These are phyloP conservation scores for Cutaneotrichosporon curvatum DNA, from an alignment of 1,284 basidiomycete species.

Conservation along the genomic window DNA sequence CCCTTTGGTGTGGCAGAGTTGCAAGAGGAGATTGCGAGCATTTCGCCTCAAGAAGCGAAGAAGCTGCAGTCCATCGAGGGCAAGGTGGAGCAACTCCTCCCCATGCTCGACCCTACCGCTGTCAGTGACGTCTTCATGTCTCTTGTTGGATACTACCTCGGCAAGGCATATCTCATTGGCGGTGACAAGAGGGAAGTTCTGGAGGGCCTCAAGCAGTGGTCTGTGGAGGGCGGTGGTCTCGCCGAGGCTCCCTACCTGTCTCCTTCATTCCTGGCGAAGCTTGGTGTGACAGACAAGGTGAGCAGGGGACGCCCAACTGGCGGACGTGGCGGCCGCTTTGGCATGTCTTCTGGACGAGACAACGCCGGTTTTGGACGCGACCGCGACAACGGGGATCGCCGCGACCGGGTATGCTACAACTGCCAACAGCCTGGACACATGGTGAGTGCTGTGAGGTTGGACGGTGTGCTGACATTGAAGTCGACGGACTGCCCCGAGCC, in stretches of 20 bases:
- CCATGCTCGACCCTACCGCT: conserved; percentile 53
- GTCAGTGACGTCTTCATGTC: conserved; percentile 63
- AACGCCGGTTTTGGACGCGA: too few relatives aligned
- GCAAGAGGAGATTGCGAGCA: conserved; percentile 50
- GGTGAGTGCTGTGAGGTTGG: too few relatives aligned
- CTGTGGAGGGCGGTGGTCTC: conserved; percentile 53
- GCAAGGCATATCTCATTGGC: conserved; percentile 53
- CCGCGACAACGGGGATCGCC: too few relatives aligned
- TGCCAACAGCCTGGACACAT: too few relatives aligned
- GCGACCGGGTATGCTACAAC: too few relatives aligned
- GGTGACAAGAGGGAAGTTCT: conserved; percentile 49
- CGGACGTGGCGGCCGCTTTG: conserved; percentile 2
- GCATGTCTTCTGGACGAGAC: background rate
- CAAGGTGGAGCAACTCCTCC: conserved; percentile 42
- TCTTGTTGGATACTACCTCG: conserved; percentile 68
- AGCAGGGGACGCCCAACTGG: background rate
- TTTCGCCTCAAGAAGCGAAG: conserved; percentile 46
- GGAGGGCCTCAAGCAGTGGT: conserved; percentile 62
- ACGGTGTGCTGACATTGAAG: too few relatives aligned
- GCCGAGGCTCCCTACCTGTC: conserved; percentile 52
- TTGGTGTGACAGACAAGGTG: conserved; percentile 6
- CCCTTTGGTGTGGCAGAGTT: conserved; percentile 50
- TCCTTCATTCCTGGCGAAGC: conserved; percentile 49
- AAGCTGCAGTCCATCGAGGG: conserved; percentile 39
- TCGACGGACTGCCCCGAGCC: too few relatives aligned